Base-by-base conservation (phyloP, 495 filamentous ascomycete species). In the Margaritispora aquatica region DNA sequence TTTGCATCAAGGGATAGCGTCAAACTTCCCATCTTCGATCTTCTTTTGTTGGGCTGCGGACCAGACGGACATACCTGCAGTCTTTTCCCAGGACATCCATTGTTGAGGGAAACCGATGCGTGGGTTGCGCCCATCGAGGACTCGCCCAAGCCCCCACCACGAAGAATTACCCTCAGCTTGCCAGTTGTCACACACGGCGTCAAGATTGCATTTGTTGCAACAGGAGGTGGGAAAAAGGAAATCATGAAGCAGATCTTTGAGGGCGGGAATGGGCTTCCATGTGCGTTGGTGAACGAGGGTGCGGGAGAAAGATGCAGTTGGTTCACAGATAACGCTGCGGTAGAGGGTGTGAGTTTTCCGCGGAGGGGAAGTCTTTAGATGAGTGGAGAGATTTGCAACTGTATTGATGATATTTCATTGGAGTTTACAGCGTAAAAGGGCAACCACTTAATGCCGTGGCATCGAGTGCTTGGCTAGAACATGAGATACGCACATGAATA, bases 51-150 rank as follows among this genome's bases (percentile, higher is more conserved):
- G 47, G 94, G 94, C 58, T 93, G 88, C 65, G 94, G 94, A 2
- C 94, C 93, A 17, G 94, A 98, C 69, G 94, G 94, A 36, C 94
- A 98, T 73, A 97, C 94, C 23, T 97, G 95, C 87, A 91, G 86
- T 64, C 78, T 97, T 26, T 98, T 98, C 77, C 95, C 94, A 5
- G 86, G 87, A 24, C 93, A 96, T 63, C 84, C 84, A 47, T 78
- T 97, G 41, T 78, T 98, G 61, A 83, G 92, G 44, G 94, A 97
- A 77, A 84, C 84, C 58, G 85, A 88, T 65, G 92, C 92, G 31
- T 98, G 94, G 94, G 91, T 97, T 11, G 86, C 88, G 4, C 81
- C 92, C 2, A 91, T 96, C 65, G 84, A 85, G 68, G 88, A 97
- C 74, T 95, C 89, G 22, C 94, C 94, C 27, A 98, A 98, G 82